A percentile compares a stretch with the other conserved stretches of the same genome.
phyloP scores from a whole-genome alignment of 2,329 filamentous ascomycete species.

The Penicillium vulpinum region DNA sequence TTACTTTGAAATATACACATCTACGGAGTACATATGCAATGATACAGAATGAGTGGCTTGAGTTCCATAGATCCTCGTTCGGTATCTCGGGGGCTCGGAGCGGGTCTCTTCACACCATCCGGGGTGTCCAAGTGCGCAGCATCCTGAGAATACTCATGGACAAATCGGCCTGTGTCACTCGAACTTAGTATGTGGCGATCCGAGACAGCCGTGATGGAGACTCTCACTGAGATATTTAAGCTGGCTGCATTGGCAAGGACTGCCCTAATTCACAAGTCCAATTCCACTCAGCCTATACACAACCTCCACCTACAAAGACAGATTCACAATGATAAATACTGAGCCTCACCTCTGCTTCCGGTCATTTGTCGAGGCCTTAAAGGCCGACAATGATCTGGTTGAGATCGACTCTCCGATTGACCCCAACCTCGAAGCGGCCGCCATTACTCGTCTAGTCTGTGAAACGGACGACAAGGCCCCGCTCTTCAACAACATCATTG shows the following conservation, averaged over 20 bases:
- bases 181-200: background rate
- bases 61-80: background rate
- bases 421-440: slow-evolving; percentile 49
- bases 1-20: too few relatives aligned
- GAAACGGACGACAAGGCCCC: slow-evolving; percentile 52
- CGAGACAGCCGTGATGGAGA: background rate
- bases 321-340: slow-evolving; percentile 8
- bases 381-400: slow-evolving; percentile 46
- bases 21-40: too few relatives aligned
- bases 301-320: background rate
- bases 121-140: background rate
- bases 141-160: background rate
- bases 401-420: slow-evolving; percentile 47
- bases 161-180: background rate
- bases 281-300: background rate
- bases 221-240: background rate
- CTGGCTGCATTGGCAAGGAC: background rate
- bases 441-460: slow-evolving; percentile 49
- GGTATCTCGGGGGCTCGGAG: background rate
- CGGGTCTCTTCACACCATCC: background rate
- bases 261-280: background rate
- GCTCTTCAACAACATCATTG: slow-evolving; percentile 55
- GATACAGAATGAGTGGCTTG: background rate
- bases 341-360: slow-evolving; percentile 45
- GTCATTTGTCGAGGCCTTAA: slow-evolving; percentile 48